These are phyloP conservation scores for Gynandropsis gynandra DNA, from an alignment of 345 rosid species.

Conservation along the genomic window DNA sequence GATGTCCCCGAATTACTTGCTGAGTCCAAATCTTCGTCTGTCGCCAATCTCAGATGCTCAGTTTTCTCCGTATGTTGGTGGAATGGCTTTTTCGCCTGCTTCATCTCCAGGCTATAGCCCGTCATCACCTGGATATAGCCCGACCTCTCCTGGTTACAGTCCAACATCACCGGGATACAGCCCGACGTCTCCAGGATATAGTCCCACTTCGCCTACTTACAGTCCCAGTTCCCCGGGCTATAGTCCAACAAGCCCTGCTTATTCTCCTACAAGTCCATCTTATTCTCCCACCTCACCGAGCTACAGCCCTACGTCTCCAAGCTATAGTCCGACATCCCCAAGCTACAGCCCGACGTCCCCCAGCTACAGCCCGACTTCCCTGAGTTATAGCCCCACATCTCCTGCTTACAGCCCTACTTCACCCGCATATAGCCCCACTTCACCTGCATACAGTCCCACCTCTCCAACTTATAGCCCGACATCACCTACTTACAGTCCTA, in stretches of 20 bases:
- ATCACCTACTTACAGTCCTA: conserved; percentile 79
- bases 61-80: conserved; percentile 93
- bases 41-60: conserved; percentile 81
- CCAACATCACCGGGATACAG: conserved; percentile 83
- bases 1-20: conserved; percentile 88
- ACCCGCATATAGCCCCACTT: conserved; percentile 74
- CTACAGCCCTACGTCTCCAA: conserved; percentile 73
- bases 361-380: conserved; percentile 66
- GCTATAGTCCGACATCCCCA: conserved; percentile 79
- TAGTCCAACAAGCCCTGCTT: conserved; percentile 84
- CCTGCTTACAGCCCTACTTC: conserved; percentile 76
- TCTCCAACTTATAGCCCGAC: conserved; percentile 86
- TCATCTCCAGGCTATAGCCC: conserved; percentile 84
- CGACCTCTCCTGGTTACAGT: conserved; percentile 74
- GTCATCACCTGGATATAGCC: conserved; percentile 73
- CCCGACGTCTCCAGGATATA: conserved; percentile 76
- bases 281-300: conserved; percentile 67
- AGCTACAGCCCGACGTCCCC: conserved; percentile 81
- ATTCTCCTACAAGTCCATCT: conserved; percentile 63
- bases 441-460: conserved; percentile 76
- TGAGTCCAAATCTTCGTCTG: conserved; percentile 69
- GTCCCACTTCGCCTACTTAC: conserved; percentile 84
- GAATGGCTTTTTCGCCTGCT: conserved; percentile 81
- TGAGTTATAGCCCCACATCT: conserved; percentile 65
- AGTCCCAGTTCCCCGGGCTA: conserved; percentile 86